Conservation (phyloP, 345 rosid species). For the Kandelia obovata region DNA sequence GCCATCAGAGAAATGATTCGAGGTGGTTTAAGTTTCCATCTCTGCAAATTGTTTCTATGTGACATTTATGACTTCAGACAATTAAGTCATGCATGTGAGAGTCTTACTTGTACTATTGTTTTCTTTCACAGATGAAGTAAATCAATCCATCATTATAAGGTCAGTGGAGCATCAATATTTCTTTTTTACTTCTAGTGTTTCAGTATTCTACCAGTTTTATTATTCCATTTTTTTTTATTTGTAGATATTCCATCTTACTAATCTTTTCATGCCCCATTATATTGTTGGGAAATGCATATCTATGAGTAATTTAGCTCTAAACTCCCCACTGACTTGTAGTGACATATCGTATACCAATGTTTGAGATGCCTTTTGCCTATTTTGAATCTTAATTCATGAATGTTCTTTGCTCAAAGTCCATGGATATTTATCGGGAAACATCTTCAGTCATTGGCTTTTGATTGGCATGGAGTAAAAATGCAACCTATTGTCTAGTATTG, state of each 20-base stretch:
- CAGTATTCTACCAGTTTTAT: conserved; percentile 6
- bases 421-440: neutral
- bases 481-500: too few relatives aligned
- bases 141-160: conserved; percentile 99
- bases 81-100: neutral
- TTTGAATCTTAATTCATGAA: neutral
- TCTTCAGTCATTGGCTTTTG: neutral
- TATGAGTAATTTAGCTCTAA: too few relatives aligned
- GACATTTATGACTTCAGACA: neutral
- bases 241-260: too few relatives aligned
- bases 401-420: neutral
- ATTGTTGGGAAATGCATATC: too few relatives aligned
- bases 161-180: conserved; percentile 33
- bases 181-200: conserved; percentile 1
- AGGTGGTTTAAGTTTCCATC: conserved; percentile 44
- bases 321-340: too few relatives aligned
- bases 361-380: neutral
- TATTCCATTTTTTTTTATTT: neutral
- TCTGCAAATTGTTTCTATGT: conserved; percentile 6
- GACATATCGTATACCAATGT: too few relatives aligned
- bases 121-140: conserved; percentile 79
- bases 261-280: too few relatives aligned
- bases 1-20: conserved; percentile 97
- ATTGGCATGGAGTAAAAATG: too few relatives aligned
- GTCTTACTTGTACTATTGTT: conserved; percentile 26